Percentiles rank a stretch among this genome's conserved stretches.
These are phyloP conservation scores for Annulohypoxylon bovei DNA, from an alignment of 495 filamentous ascomycete species.

Conservation along the genomic window DNA sequence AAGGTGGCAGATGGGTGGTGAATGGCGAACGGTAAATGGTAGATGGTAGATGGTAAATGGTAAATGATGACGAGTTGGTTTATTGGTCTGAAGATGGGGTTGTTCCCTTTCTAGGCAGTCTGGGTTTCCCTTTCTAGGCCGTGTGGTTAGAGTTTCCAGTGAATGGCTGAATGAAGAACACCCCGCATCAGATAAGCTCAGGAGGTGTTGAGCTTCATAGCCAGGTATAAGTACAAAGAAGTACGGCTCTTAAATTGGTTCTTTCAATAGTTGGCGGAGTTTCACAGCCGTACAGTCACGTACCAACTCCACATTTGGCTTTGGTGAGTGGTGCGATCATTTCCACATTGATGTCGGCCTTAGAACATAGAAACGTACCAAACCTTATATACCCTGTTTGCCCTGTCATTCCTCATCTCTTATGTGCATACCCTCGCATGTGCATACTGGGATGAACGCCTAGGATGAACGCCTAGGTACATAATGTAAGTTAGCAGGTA, in stretches of 20 bases:
- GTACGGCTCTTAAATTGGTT: constrained; percentile 2
- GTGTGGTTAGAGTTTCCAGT: constrained; percentile 20
- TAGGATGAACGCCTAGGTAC: not conserved
- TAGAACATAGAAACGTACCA: not conserved
- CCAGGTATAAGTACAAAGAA: constrained; percentile 5
- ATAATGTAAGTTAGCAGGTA: not conserved
- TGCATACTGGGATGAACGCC: not conserved
- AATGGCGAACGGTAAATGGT: not conserved
- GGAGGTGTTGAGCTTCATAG: constrained; percentile 24
- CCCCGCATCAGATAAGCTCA: constrained; percentile 47
- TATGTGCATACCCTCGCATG: not conserved
- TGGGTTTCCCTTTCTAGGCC: constrained; percentile 13
- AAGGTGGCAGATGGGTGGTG: constrained; percentile 16
- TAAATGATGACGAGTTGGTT: constrained; percentile 29
- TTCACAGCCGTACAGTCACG: constrained; percentile 5
- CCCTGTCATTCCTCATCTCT: not conserved
- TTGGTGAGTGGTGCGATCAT: constrained; percentile 11
- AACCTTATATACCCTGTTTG: not conserved
- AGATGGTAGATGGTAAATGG: constrained; percentile 9
- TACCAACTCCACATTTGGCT: constrained; percentile 24
- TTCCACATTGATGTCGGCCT: not conserved
- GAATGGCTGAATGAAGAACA: constrained; percentile 35
- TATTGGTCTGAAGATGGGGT: constrained; percentile 17
- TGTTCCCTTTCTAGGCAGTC: not conserved
- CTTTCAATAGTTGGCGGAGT: constrained; percentile 11